phyloP scores from a whole-genome alignment of 2,329 filamentous ascomycete genomes.

The Cladosporium halotolerans region DNA sequence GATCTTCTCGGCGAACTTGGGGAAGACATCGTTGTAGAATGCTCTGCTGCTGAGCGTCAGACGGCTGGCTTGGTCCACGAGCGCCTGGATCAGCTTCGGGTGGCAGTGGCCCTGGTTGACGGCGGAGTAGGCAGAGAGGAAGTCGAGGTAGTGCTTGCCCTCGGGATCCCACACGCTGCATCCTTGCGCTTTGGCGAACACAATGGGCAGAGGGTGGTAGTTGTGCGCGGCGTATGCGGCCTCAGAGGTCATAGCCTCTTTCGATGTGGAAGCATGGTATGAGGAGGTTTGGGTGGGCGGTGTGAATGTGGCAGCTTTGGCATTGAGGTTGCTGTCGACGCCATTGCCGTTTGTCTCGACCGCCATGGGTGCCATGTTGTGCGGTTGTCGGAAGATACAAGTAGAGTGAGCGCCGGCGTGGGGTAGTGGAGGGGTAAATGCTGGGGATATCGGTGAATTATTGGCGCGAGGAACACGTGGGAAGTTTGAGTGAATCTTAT shows the following conservation, averaged over 20 bases:
- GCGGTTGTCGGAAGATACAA: not conserved
- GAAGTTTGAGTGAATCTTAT: not conserved
- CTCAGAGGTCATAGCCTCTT: conserved; percentile 73
- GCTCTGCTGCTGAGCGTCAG: conserved; percentile 89
- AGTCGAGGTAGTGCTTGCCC: conserved; percentile 85
- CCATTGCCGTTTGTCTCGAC: conserved; percentile 24
- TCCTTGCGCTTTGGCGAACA: conserved; percentile 79
- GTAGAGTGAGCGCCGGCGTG: not conserved
- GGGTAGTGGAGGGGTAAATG: conserved; percentile 4
- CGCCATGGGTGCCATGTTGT: conserved; percentile 33
- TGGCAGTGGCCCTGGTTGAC: conserved; percentile 99
- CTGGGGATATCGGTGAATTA: not conserved
- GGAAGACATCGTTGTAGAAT: conserved; percentile 98
- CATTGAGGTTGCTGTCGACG: conserved; percentile 29
- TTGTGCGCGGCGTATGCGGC: conserved; percentile 89
- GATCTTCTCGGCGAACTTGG: conserved; percentile 88
- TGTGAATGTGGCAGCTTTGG: conserved; percentile 37
- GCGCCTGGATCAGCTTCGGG: conserved; percentile 84
- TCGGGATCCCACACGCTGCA: conserved; percentile 96
- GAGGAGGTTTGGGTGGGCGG: conserved; percentile 36
- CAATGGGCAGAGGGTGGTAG: conserved; percentile 93
- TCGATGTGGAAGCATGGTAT: conserved; percentile 72
- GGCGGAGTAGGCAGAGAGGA: conserved; percentile 94
- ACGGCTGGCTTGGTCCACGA: conserved; percentile 81
- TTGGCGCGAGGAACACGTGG: not conserved